Conservation (phyloP, 1,284 basidiomycete species). For the Sporisorium exsertum region DNA sequence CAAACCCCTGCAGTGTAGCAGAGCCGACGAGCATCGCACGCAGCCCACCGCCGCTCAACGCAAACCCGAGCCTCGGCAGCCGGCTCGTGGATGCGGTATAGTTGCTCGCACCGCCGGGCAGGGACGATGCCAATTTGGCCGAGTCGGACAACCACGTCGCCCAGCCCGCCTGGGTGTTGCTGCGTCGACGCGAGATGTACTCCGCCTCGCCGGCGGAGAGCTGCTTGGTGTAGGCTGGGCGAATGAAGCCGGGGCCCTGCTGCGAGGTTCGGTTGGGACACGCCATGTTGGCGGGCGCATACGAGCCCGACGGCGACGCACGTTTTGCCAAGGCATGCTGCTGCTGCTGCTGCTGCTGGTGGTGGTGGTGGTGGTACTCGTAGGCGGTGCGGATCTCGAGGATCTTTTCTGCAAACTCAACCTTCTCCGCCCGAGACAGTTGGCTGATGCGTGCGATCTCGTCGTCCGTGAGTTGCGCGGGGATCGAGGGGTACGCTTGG, state of each 20-base stretch:
- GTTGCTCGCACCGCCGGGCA: slow-evolving; percentile 57
- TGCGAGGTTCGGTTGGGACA: slow-evolving; percentile 54
- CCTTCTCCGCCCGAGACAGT: slow-evolving; percentile 19
- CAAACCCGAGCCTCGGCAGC: slow-evolving; percentile 70
- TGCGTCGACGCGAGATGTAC: slow-evolving; percentile 52
- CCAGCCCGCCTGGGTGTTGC: slow-evolving; percentile 41
- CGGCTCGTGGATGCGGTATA: slow-evolving; percentile 48
- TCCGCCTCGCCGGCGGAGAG: slow-evolving; percentile 48
- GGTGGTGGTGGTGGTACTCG: slow-evolving; percentile 33
- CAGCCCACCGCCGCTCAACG: slow-evolving; percentile 72
- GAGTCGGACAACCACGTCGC: slow-evolving; percentile 45
- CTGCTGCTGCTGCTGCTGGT: slow-evolving; percentile 24
- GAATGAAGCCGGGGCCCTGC: slow-evolving; percentile 53
- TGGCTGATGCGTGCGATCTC: slow-evolving; percentile 38
- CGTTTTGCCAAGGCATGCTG: slow-evolving; percentile 22
- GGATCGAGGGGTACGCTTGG: slow-evolving; percentile 31
- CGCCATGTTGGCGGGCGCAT: slow-evolving; percentile 51
- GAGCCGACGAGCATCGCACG: slow-evolving; percentile 71
- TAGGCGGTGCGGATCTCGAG: slow-evolving; percentile 42
- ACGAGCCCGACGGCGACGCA: slow-evolving; percentile 51
- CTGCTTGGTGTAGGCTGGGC: slow-evolving; percentile 50
- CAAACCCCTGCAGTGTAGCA: slow-evolving; percentile 60
- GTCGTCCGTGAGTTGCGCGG: slow-evolving; percentile 15
- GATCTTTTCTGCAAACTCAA: slow-evolving; percentile 29
- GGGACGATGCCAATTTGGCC: slow-evolving; percentile 28